Conservation (phyloP, 2,329 filamentous ascomycete species). For the Penicillium palitans region DNA sequence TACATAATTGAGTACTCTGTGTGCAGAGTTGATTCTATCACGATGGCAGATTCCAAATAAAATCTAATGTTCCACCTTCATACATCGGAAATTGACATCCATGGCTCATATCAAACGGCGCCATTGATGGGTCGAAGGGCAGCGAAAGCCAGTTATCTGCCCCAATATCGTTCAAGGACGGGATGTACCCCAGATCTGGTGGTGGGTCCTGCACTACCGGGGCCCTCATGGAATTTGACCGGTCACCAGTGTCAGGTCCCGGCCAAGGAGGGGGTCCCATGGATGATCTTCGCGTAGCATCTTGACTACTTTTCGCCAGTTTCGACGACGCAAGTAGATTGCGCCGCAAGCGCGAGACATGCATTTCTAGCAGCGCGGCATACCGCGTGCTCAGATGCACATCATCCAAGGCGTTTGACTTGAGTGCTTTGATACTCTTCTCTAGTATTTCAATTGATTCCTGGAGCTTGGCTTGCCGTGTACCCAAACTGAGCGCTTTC, state of each 20-base stretch:
- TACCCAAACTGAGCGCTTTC: constrained; percentile 52
- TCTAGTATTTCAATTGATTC: constrained; percentile 52
- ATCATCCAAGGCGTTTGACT: constrained; percentile 52
- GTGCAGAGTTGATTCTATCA: constrained; percentile 15
- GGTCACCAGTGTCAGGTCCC: constrained; percentile 27
- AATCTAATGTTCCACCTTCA: constrained; percentile 43
- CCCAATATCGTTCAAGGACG: constrained; percentile 32
- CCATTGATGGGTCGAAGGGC: constrained; percentile 48
- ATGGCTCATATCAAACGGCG: constrained; percentile 43
- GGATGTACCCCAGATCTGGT: constrained; percentile 31
- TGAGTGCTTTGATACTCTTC: constrained; percentile 50
- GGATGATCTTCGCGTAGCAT: constrained; percentile 30
- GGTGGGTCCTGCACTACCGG: constrained; percentile 28
- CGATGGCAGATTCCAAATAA: constrained; percentile 46
- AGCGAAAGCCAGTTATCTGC: constrained; percentile 46
- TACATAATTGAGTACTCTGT: not conserved
- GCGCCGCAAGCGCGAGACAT: constrained; percentile 44
- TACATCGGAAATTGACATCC: constrained; percentile 43
- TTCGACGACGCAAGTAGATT: constrained; percentile 41
- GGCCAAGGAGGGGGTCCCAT: constrained; percentile 32
- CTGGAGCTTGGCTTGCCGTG: constrained; percentile 51
- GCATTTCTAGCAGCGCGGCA: constrained; percentile 51
- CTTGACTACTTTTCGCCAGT: constrained; percentile 27
- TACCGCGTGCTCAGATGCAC: constrained; percentile 55
- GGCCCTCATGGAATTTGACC: constrained; percentile 20